Percentiles rank a stretch among this genome's conserved stretches.
Evolutionary conservation across 305 asterid genomes (phyloP).

Genomic region (Plantago coronopus): DNA sequence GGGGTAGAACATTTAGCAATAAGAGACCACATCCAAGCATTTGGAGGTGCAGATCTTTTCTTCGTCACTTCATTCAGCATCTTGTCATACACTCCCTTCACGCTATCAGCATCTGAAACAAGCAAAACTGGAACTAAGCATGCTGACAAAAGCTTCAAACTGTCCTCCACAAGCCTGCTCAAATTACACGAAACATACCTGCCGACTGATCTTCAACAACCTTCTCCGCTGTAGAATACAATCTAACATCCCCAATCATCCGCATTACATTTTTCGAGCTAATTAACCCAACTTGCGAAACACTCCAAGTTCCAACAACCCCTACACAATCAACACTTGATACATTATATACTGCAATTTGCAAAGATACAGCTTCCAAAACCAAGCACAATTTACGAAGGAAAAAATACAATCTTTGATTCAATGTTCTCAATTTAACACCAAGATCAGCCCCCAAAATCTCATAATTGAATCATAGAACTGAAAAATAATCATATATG

Average conservation of each 20-base stretch:
- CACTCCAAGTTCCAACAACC: too few relatives aligned
- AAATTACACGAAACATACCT: constrained; percentile 42
- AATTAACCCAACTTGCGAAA: too few relatives aligned
- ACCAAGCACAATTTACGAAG: too few relatives aligned
- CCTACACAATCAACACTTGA: too few relatives aligned
- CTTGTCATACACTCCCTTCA: constrained; percentile 63
- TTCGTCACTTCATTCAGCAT: constrained; percentile 48
- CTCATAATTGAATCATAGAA: neutral
- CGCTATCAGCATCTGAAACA: constrained; percentile 56
- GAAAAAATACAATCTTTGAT: too few relatives aligned
- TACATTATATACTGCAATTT: too few relatives aligned
- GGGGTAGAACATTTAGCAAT: constrained; percentile 53
- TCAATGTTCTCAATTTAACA: neutral
- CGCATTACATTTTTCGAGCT: constrained; percentile 9
- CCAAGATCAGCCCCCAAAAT: neutral
- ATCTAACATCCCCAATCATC: constrained; percentile 29
- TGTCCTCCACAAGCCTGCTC: constrained; percentile 5
- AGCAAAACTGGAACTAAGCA: constrained; percentile 14
- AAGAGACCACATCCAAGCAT: constrained; percentile 79
- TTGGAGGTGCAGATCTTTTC: constrained; percentile 79
- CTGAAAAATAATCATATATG: neutral
- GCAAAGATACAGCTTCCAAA: too few relatives aligned
- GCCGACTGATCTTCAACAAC: constrained; percentile 36
- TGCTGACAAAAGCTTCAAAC: constrained; percentile 17
- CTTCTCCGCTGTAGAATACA: constrained; percentile 43